A percentile compares a stretch with the other conserved stretches of the same genome.
Evolutionary conservation across 306 rosid species (phyloP).

Genomic region (Vachellia pachyceras): DNA sequence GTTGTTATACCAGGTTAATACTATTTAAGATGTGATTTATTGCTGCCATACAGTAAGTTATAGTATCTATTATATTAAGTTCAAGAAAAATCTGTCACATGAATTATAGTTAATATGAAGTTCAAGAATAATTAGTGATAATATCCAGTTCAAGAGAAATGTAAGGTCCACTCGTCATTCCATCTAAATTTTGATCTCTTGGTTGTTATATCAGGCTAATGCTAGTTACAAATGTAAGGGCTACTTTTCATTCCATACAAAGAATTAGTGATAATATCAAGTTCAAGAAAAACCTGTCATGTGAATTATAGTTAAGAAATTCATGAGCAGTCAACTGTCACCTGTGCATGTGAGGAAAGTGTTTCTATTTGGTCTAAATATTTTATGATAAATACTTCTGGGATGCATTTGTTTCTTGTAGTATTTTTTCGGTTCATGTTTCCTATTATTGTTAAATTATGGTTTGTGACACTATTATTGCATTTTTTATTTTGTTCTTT

Average conservation of each 20-base stretch:
- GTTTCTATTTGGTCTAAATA: background rate
- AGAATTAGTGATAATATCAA: background rate
- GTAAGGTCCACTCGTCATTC: too few relatives aligned
- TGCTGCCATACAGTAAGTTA: background rate
- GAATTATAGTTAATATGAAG: background rate
- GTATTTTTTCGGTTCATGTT: background rate
- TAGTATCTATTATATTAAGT: background rate
- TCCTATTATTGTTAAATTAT: background rate
- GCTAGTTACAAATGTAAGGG: background rate
- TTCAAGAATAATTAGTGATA: background rate
- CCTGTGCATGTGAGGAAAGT: background rate
- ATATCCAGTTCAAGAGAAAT: too few relatives aligned
- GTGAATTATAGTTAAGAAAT: background rate
- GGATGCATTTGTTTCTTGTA: background rate
- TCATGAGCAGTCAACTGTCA: background rate
- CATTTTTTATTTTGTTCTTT: slow-evolving; percentile 11
- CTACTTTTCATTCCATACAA: slow-evolving; percentile 14
- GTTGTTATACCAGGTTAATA: background rate
- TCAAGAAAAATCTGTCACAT: background rate
- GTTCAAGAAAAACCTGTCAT: background rate
- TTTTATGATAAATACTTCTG: background rate
- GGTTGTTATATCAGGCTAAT: too few relatives aligned
- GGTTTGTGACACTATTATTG: background rate
- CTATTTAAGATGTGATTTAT: background rate
- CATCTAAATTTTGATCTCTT: too few relatives aligned